These are phyloP conservation scores for Lunularia cruciata DNA, from an alignment of 225 moss, liverwort and hornwort species.

Conservation along the genomic window DNA sequence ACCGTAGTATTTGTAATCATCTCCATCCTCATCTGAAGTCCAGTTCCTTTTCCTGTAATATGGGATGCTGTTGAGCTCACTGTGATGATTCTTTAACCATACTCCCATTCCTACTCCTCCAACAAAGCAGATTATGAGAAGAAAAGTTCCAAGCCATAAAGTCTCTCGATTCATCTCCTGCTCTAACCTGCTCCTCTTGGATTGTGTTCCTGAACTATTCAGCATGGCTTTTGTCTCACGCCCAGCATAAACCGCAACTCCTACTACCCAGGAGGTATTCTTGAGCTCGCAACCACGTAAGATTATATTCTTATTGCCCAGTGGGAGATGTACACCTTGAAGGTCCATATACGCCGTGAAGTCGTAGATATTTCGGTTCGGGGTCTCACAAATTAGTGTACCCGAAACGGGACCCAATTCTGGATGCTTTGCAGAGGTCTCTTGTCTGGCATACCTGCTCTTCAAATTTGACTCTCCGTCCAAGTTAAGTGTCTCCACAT, in stretches of 20 bases:
- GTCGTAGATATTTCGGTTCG: conserved; percentile 52
- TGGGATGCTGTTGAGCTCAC: conserved; percentile 38
- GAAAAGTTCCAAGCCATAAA: conserved; percentile 48
- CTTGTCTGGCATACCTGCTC: conserved; percentile 43
- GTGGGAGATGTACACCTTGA: conserved; percentile 34
- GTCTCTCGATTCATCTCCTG: conserved; percentile 56
- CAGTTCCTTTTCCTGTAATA: conserved; percentile 40
- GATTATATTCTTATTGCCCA: conserved; percentile 50
- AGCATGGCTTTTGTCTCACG: conserved; percentile 58
- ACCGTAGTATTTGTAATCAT: conserved; percentile 36
- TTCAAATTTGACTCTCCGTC: conserved; percentile 61
- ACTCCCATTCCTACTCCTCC: conserved; percentile 50
- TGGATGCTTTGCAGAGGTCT: conserved; percentile 47
- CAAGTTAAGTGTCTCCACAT: conserved; percentile 52
- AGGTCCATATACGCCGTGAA: conserved; percentile 55
- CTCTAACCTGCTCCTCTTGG: conserved; percentile 57
- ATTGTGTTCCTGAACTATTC: conserved; percentile 53
- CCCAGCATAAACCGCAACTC: conserved; percentile 54
- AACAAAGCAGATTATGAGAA: conserved; percentile 37
- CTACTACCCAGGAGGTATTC: conserved; percentile 55
- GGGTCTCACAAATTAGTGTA: conserved; percentile 47
- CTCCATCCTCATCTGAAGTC: not conserved
- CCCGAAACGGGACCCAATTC: conserved; percentile 48
- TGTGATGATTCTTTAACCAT: conserved; percentile 37
- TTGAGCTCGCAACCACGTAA: conserved; percentile 56